A percentile compares a stretch with the other conserved stretches of the same genome.
phyloP scores from a whole-genome alignment of 257 asterid species.

The Echites panduratus region DNA sequence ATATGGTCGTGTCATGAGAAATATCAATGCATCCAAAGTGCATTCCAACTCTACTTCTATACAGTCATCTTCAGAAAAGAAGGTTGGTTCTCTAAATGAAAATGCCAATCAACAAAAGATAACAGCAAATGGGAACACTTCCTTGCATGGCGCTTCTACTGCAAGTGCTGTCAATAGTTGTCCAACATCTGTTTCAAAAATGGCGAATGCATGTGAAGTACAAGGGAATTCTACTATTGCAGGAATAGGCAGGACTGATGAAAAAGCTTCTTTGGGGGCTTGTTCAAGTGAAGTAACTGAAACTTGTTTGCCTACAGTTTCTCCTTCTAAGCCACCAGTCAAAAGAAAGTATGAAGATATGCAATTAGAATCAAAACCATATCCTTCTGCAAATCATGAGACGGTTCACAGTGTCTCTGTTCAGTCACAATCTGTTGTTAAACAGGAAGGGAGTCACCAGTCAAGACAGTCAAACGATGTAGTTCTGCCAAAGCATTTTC shows the following conservation, averaged over 20 bases:
- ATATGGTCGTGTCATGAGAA: conserved; percentile 95
- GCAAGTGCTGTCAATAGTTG: conserved; percentile 29
- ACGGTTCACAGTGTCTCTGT: conserved; percentile 25
- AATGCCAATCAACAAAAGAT: conserved; percentile 38
- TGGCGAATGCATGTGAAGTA: conserved; percentile 30
- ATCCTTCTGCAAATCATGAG: conserved; percentile 25
- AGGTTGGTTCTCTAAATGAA: conserved; percentile 34
- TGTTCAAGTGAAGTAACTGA: conserved; percentile 29
- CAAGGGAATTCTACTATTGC: conserved; percentile 29
- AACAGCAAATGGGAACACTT: conserved; percentile 39
- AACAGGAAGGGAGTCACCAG: conserved; percentile 20
- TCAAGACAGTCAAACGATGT: conserved; percentile 19
- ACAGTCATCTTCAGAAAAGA: conserved; percentile 42
- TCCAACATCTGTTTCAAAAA: conserved; percentile 34
- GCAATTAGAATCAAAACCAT: conserved; percentile 29
- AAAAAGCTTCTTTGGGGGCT: conserved; percentile 30
- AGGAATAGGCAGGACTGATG: conserved; percentile 32
- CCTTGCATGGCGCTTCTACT: conserved; percentile 33
- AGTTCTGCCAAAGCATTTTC: conserved; percentile 29
- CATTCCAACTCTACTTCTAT: conserved; percentile 34
- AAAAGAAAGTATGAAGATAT: conserved; percentile 28
- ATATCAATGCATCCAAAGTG: conserved; percentile 43
- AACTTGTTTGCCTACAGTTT: conserved; percentile 29
- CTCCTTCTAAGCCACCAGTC: conserved; percentile 31
- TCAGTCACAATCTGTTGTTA: conserved; percentile 23